phyloP scores from a whole-genome alignment of 2,329 filamentous ascomycete genomes.

The Emmonsia crescens region DNA sequence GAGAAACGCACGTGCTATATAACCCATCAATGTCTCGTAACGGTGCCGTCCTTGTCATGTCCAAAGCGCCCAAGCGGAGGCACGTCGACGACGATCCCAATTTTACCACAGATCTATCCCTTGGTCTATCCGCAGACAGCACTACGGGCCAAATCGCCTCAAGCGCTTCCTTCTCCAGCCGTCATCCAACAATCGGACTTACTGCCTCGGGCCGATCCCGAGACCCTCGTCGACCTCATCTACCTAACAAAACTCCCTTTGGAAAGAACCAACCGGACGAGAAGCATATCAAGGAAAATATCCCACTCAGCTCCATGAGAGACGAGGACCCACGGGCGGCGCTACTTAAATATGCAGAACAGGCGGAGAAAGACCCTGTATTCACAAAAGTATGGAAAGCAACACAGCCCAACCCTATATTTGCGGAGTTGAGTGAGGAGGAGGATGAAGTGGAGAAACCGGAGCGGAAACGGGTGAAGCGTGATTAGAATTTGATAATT shows the following conservation, averaged over 20 bases:
- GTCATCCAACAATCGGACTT: constrained; percentile 60
- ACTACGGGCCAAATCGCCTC: constrained; percentile 68
- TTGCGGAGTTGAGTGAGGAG: constrained; percentile 78
- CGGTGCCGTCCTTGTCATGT: constrained; percentile 83
- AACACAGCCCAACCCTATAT: constrained; percentile 87
- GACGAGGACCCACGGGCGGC: constrained; percentile 95
- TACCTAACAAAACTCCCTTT: constrained; percentile 78
- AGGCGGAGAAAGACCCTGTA: constrained; percentile 82
- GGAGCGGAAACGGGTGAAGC: constrained; percentile 41
- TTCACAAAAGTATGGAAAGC: constrained; percentile 91
- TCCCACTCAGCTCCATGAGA: constrained; percentile 82
- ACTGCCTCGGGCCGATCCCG: constrained; percentile 65
- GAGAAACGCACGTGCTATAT: constrained; percentile 81
- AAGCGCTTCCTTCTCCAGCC: constrained; percentile 49
- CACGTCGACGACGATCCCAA: constrained; percentile 90
- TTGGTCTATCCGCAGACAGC: constrained; percentile 72
- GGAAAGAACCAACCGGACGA: constrained; percentile 83
- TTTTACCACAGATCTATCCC: constrained; percentile 70
- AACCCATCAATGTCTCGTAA: constrained; percentile 70
- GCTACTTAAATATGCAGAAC: constrained; percentile 85
- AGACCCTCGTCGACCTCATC: constrained; percentile 75
- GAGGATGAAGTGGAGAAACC: constrained; percentile 45
- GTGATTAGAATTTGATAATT: constrained; percentile 15
- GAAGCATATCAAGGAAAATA: constrained; percentile 75
- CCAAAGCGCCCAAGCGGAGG: constrained; percentile 82